Evolutionary conservation across 2,329 filamentous ascomycete species (phyloP).

Genomic region (Dissoconium aciculare): DNA sequence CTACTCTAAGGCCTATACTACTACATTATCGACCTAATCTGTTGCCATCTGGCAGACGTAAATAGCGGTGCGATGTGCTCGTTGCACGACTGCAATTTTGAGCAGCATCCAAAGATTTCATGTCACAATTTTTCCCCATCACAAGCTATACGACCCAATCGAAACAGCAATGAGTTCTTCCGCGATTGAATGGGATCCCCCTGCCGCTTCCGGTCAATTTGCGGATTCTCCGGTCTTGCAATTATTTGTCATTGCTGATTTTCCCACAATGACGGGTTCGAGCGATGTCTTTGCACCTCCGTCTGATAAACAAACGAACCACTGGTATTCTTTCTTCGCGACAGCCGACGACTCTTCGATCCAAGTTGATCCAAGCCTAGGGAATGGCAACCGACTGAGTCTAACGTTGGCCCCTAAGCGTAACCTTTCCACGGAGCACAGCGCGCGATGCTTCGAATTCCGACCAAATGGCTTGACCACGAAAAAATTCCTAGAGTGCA

Average conservation of each 20-base stretch:
- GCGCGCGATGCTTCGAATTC: neutral
- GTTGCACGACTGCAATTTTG: no score
- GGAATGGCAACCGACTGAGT: neutral
- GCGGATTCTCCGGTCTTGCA: neutral
- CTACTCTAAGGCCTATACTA: no score
- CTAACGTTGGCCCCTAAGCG: neutral
- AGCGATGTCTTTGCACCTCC: slow-evolving; percentile 1
- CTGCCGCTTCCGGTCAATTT: neutral
- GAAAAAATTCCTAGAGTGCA: neutral
- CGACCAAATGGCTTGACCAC: neutral
- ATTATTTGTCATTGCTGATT: neutral
- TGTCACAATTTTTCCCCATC: no score
- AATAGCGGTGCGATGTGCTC: no score
- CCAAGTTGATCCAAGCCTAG: neutral
- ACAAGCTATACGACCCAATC: no score
- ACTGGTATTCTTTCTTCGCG: neutral
- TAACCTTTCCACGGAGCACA: neutral
- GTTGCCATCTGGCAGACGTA: no score
- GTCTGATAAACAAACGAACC: neutral
- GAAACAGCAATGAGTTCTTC: no score
- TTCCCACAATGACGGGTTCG: neutral
- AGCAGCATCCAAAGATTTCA: no score
- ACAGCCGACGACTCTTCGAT: neutral
- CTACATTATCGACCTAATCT: no score
- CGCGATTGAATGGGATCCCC: neutral